Evolutionary conservation across 192 early-diverging fungal genomes (phyloP), one percentile per base, ranked within the genome.

Genomic region (Backusella morwellensis): DNA sequence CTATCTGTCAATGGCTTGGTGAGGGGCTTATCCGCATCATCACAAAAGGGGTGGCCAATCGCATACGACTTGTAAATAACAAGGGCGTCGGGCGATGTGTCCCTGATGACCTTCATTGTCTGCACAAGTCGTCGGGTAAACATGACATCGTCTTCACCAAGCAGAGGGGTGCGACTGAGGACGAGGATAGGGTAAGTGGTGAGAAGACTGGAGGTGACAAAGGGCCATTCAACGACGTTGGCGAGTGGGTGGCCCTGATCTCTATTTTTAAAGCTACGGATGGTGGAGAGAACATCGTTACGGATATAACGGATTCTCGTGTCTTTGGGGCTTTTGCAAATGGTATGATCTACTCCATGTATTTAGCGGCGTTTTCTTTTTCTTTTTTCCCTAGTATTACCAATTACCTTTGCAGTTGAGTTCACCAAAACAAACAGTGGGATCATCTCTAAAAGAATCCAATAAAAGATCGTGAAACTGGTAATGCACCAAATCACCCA

Each of bases 401-500:
- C 2, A 32, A 32, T n/a, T 76, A 83, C 81, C 81, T 77, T 87
- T 85, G 71, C 87, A 90, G 40, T 82, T 80, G 12, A 84, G 35
- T 67, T 88, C 87, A 6, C 88, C 88, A 78, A 86, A 90, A 44
- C 88, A 88, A n/a, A 81, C 82, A 40, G 82, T 82, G 3, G 86
- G 85, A 3, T 81, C 85, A 41, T 90, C 87, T 47, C 86, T 80
- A 73, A 90, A 84, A 63, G 83, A 79, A 78, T 89, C 82, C 70
- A 90, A 42, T 19, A 88, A 75, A 11, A 88, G 76, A 38, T 90
- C 88, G 68, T 90, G 88, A 8, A 88, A 68, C 50, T 90, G 88
- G 67, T 78, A 87, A 17, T 86, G 84, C 4, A 86, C 75, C 15
- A 83, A 35, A 72, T 90, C 88, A 19, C 88, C 88, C 0, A 86